Percentiles rank a stretch among this genome's conserved stretches.
Conservation (phyloP, 805 yeast genomes). For the Ogataea dorogensis region DNA sequence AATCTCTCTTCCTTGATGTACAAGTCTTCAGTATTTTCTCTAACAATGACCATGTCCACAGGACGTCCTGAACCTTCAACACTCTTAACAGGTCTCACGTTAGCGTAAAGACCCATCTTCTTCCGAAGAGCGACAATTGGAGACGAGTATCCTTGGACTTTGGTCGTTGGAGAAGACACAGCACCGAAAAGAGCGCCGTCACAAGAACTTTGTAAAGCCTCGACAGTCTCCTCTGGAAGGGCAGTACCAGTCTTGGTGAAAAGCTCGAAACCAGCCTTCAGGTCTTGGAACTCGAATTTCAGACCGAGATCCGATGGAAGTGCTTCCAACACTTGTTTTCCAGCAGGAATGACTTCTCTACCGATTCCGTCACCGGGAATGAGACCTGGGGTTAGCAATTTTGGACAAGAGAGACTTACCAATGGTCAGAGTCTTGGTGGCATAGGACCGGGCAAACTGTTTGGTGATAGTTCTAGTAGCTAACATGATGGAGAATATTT, state of each 20-base stretch:
- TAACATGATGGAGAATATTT: slow-evolving; percentile 5
- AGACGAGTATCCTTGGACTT: slow-evolving; percentile 95
- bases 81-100: slow-evolving; percentile 95
- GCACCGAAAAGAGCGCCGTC: slow-evolving; percentile 99
- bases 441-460: slow-evolving; percentile 12
- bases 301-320: slow-evolving; percentile 75
- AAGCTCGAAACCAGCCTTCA: slow-evolving; percentile 92
- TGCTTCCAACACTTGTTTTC: slow-evolving; percentile 79
- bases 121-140: slow-evolving; percentile 99
- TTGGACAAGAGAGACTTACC: slow-evolving; percentile 32
- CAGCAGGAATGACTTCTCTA: slow-evolving; percentile 96
- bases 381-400: slow-evolving; percentile 35
- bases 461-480: slow-evolving; percentile 9
- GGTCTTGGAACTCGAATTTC: slow-evolving; percentile 79
- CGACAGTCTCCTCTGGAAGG: slow-evolving; percentile 88
- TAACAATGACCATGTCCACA: slow-evolving; percentile 95
- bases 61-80: slow-evolving; percentile 84
- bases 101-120: slow-evolving; percentile 91
- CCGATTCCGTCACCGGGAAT: slow-evolving; percentile 99
- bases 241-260: slow-evolving; percentile 96
- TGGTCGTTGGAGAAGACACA: slow-evolving; percentile 90
- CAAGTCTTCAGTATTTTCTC: slow-evolving; percentile 97
- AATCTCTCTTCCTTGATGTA: slow-evolving; percentile 91
- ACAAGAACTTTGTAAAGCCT: slow-evolving; percentile 71
- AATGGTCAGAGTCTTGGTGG: slow-evolving; percentile 49